Base-by-base conservation (phyloP, 1,284 basidiomycete genomes). In the Peniophora sp. region DNA sequence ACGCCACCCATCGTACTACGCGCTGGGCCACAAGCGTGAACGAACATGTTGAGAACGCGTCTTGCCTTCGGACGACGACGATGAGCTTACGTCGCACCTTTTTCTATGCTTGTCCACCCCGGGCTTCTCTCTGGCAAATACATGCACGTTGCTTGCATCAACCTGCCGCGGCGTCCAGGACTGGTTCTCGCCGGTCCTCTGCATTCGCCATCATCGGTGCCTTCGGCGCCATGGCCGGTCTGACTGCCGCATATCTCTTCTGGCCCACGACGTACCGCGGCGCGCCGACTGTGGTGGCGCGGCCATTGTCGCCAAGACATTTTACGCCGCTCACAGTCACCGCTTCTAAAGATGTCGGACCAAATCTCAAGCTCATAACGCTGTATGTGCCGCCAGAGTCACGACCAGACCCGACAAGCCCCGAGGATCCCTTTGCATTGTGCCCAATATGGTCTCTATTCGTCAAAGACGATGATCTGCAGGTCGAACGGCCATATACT, bases 401-500 rank as follows among this genome's bases (percentile, higher is more conserved):
- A 8, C 60, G 70, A n/a, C 69, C 70, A 20, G 45, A 42, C 2
- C 27, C 27, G 27, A 32, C 27, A 32, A 17, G 8, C 37, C 51
- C 64, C 18, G 50, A 50, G 8, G 36, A 61, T 5, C 48, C 58
- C 10, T 47, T 57, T 3, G 49, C 54, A 2, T 63, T 65, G 24
- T 54, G 62, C 37, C 74, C 85, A 3, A 79, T 92, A 52, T 89
- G 83, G 78, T 85, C 85, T 24, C 67, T 93, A 17, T 92, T 76
- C 62, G 73, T 92, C 62, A 92, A 92, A 58, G 88, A 93, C 60
- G 85, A 86, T 55, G 89, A 90, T 57, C 87, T 93, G 18, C 90
- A 92, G 64, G 87, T 92, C n/a, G 89, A 93, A 61, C 68, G 90
- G 47, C 81, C 88, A 3, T 93, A 91, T 61, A 93, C 91, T 3